These are phyloP conservation scores for Dothideomycetes sp. DNA, from an alignment of 2,329 filamentous ascomycete species.

Conservation along the genomic window DNA sequence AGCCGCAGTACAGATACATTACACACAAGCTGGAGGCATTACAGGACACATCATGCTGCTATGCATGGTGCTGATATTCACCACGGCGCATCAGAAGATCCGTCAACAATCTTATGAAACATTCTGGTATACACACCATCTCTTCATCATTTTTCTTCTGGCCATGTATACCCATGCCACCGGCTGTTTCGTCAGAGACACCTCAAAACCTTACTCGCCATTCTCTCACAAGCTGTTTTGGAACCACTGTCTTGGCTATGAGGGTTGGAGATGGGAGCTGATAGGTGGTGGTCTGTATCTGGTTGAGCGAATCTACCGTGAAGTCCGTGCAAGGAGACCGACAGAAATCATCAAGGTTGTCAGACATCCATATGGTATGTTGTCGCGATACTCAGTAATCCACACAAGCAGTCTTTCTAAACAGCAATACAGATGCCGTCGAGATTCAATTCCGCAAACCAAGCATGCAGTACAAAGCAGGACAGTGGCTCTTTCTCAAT, in stretches of 20 bases:
- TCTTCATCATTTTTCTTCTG: slow-evolving; percentile 94
- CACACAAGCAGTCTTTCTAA: slow-evolving; percentile 1
- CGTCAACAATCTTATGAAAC: slow-evolving; percentile 96
- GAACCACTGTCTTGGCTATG: slow-evolving; percentile 87
- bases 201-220: slow-evolving; percentile 61
- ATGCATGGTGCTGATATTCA: slow-evolving; percentile 99
- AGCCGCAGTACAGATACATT: slow-evolving; percentile 83
- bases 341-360: slow-evolving; percentile 92
- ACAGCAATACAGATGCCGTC: slow-evolving; percentile 59
- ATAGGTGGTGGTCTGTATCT: slow-evolving; percentile 79
- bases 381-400: slow-evolving; percentile 22
- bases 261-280: slow-evolving; percentile 96
- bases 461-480: slow-evolving; percentile 95
- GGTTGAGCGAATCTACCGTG: slow-evolving; percentile 78
- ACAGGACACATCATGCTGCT: slow-evolving; percentile 96
- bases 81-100: slow-evolving; percentile 84
- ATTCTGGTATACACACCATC: slow-evolving; percentile 98
- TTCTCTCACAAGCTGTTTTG: slow-evolving; percentile 78
- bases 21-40: slow-evolving; percentile 76
- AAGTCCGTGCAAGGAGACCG: slow-evolving; percentile 71
- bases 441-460: slow-evolving; percentile 97
- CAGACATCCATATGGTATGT: slow-evolving; percentile 81
- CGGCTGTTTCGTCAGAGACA: slow-evolving; percentile 92
- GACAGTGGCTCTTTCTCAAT: slow-evolving; percentile 96
- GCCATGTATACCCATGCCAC: slow-evolving; percentile 92